Base-by-base conservation (phyloP, 163 green algal genomes). In the Chlorella variabilis region DNA sequence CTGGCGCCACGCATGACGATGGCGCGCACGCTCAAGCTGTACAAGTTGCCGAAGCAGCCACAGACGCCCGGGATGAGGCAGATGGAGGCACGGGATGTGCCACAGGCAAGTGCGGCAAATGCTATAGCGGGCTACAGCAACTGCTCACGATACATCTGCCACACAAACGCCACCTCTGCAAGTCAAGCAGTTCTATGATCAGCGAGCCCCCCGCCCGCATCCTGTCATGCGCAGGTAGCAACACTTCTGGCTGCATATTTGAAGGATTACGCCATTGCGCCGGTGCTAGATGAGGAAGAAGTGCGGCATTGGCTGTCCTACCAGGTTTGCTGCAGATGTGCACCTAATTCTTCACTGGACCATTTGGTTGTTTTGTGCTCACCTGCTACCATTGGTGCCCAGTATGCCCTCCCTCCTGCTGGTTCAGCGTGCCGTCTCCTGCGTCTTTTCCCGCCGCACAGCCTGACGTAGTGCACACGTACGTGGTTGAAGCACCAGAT, bases 1-100 rank as follows among this genome's bases (percentile, higher is more conserved):
- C 66, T 87, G 51, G 89, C 94, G 89, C 90, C 92, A n/a, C 90
- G 92, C 76, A 98, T 97, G 93, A 99, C 97, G 36, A 97, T 99
- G 93, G 91, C 92, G 8, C 88, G 94, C 39, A 97, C 94, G 36
- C 91, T 99, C 71, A 98, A 99, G 91, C 91, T 99, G 59, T 98
- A 98, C 91, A 95, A 94, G 84, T 90, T 99, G 76, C 92, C 95
- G 1, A 88, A 94, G 2, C 59, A 88, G 63, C 84, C 94, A 4
- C 38, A 56, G 25, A 98, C 92, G 2, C 89, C 92, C 0, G 96
- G 96, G 27, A 78, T 99, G 45, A 84, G 95, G 25, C 79, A 88
- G 0, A 93, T 98, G 85, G 56, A 91, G 39, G 77, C 69, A 0
- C 11, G 25, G 0, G 96, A 98, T 71, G 90, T 95, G 18, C 85